Evolutionary conservation across 2,329 filamentous ascomycete genomes (phyloP), one percentile per base, ranked within the genome.

Genomic region (Diaporthe citri): DNA sequence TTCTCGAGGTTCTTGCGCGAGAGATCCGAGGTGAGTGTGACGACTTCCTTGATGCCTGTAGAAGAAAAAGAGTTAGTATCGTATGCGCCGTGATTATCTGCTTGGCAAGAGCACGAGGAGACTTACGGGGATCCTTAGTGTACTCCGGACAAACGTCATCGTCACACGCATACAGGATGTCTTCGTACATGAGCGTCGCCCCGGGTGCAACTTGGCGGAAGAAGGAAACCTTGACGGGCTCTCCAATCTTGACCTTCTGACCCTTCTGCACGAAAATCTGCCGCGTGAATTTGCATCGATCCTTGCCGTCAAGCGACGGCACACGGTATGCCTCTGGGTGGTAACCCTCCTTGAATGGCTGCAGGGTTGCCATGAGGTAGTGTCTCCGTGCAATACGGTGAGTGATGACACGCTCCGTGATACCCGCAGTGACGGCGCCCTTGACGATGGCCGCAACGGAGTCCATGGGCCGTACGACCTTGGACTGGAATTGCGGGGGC

Each of bases 181-280:
- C 97, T 87, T 99, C 97, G 84, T 99, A 99, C 97, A 99, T 98
- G 80, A 99, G 91, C 1, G 96, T 98, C 46, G 97, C 97, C 67
- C 97, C 97, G 0, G 97, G 97, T 8, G 97, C 97, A 72, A 99
- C 97, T 84, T 98, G 97, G 84, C 97, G 90, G 92, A 99, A 98
- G 86, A 98, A 98, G 13, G 95, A 97, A 59, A 98, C 97, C 89
- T 98, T 98, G 86, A 98, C 96, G 1, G 97, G 96, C 86, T 99
- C 97, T 80, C 97, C 97, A 84, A 98, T 98, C 92, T 98, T 98
- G 86, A 99, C 96, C 84, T 97, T 94, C 85, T 99, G 97, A 22
- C 97, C 97, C 87, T 98, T 98, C 82, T 98, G 97, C 78, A 99
- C 96, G 80, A 98, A 99, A 74, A 99, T 98, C 83, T 99, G 97